Base-by-base conservation (phyloP, 495 filamentous ascomycete genomes). In the Hyaloscypha hepaticicola region DNA sequence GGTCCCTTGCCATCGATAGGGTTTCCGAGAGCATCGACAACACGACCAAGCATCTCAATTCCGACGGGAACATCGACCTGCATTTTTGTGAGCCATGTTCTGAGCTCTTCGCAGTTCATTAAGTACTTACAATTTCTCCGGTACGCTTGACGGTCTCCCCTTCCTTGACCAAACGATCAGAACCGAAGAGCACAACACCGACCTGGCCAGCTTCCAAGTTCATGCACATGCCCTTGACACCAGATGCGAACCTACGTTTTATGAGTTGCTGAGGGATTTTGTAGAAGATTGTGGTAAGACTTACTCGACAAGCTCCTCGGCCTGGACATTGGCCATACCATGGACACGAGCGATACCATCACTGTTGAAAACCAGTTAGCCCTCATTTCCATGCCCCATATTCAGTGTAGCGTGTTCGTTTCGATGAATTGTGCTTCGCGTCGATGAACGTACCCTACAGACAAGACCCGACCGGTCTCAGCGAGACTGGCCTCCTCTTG, bases 211-310 rank as follows among this genome's bases (percentile, higher is more conserved):
- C 95, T 83, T 99, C 95, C 78, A 99, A 86, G 88, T 99, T 99
- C 93, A 99, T 96, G 90, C 96, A 98, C 95, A 99, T 99, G 79
- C 95, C 95, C 88, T 97, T 97, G 77, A 99, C 95, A 79, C 95
- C 95, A 70, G 95, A 99, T 73, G 95, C 92, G 85, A 99, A 99
- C 86, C 95, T 97, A 65, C 68, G 12, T 60, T 69, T 11, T 41
- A 66, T 67, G 64, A 64, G 52, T 31, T 33, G 60, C 61, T 61
- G 57, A 53, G 21, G 65, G n/a, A 48, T 68, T 45, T 48, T 1
- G 7, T 22, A 9, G 25, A 22, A 26, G 3, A 11, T 16, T 45
- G 38, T 31, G 22, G 59, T 61, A 61, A 72, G 69, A 90, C 95
- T 75, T 90, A 99, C 95, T 99, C 96, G 76, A 99, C 95, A 77